Evolutionary conservation across 352 stramenopile genomes (phyloP), one percentile per base, ranked within the genome.

Genomic region (Phytophthora nicotianae): DNA sequence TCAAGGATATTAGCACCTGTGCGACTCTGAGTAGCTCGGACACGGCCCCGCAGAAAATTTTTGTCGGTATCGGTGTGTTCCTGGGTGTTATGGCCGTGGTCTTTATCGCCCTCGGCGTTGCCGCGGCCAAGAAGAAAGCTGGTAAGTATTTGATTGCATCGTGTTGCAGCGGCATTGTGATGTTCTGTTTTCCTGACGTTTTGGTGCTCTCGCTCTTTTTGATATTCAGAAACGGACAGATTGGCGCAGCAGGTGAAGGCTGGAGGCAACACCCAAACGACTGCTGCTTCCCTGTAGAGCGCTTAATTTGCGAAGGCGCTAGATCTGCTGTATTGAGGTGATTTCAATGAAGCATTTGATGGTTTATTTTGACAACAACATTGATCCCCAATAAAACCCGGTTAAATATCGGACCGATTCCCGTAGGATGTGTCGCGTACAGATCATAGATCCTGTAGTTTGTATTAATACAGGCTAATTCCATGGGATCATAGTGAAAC

Each of bases 61-160:
- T 95, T 43, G 72, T 73, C 5, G 80, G 62, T n/a, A 75, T 92
- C 4, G 86, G 84, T 33, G 65, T 52, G 3, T 95, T 93, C 63
- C 42, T 95, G 53, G 81, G 56, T 7, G 62, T 90, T n/a, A 93
- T 93, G 77, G 51, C 83, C 8, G 73, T 90, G 17, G 81, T 93
- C 9, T 95, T 93, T 57, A 70, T 90, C 26, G 79, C 70, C 7
- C 78, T 95, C 13, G 81, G 70, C 8, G 65, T 95, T 42, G 72
- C 83, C 1, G 84, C 86, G 7, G 72, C 79, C 33, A 93, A 90
- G 58, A 88, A 86, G 62, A 90, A 86, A 65, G 68, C 69, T 77
- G 81, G 83, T 92, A 72, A 35, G 78, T 67, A 42, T 24, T 14
- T 50, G 53, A 23, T 21, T 33, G 24, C 26, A 20, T 29, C 32